These are phyloP conservation scores for Gastrodia elata DNA, from an alignment of 106 monocot genomes.

Conservation along the genomic window DNA sequence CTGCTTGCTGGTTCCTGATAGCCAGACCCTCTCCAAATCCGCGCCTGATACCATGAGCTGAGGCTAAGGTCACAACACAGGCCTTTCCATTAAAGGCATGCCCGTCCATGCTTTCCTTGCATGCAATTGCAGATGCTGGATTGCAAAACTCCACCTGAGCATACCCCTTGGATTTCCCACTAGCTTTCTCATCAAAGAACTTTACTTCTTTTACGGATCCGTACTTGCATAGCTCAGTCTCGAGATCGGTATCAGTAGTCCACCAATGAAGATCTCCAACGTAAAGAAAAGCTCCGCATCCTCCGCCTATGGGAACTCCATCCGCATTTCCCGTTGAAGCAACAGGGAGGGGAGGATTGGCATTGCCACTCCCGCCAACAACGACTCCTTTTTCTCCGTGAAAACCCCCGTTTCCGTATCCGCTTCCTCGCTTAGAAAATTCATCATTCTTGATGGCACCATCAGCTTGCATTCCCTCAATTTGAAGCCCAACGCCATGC, in stretches of 20 bases:
- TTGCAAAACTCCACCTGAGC: constrained; percentile 86
- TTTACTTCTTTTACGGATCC: constrained; percentile 76
- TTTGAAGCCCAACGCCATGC: too few species aligned
- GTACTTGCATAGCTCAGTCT: constrained; percentile 57
- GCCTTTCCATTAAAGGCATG: constrained; percentile 64
- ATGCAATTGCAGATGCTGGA: constrained; percentile 40
- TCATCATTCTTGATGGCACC: constrained; percentile 12
- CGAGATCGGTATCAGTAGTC: constrained; percentile 88
- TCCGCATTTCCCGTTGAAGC: background rate
- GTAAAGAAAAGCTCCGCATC: constrained; percentile 32
- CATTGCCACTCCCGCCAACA: background rate
- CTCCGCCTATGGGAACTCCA: constrained; percentile 7
- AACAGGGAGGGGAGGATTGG: background rate
- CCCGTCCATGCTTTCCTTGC: constrained; percentile 83
- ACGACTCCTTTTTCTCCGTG: constrained; percentile 12
- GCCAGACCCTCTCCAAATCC: constrained; percentile 58
- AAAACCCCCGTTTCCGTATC: constrained; percentile 10
- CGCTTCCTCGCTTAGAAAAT: constrained; percentile 8
- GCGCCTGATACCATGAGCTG: constrained; percentile 39
- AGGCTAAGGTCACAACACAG: constrained; percentile 68
- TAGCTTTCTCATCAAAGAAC: constrained; percentile 88
- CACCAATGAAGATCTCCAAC: constrained; percentile 87
- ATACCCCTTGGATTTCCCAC: constrained; percentile 90
- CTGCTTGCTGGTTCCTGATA: constrained; percentile 34
- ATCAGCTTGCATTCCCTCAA: too few species aligned